Evolutionary conservation across 2,329 filamentous ascomycete species (phyloP), one percentile per base, ranked within the genome.

Genomic region (Westerdykella aurantiaca): DNA sequence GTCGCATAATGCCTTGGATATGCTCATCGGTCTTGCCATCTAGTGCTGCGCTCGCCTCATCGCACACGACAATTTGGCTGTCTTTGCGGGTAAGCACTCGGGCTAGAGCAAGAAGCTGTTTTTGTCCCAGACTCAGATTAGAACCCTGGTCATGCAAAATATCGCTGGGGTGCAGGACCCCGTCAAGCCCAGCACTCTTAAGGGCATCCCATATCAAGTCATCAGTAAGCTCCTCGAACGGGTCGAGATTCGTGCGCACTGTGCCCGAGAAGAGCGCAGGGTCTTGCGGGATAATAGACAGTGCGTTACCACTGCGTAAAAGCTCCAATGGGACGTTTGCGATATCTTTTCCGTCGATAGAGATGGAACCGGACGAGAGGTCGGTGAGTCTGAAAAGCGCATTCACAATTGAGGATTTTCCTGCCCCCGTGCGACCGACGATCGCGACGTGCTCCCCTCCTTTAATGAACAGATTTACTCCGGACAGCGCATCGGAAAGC

Each of bases 11-110:
- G 39, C 75, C 74, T 68, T 95, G 90, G 63, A 96, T 95, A 76
- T 90, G 91, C 68, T 86, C 83, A 62, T 96, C 90, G 4, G 89
- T 95, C 61, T 95, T 89, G 75, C 95, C 90, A 67, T 96, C 90
- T 4, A 96, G 88, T 0, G 81, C 85, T 1, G 83, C 88, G 0
- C 90, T 96, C 1, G 90, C 90, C 69, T 96, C 90, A 70, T 96
- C 90, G 67, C 88, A 95, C 41, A 96, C 83, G 56, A 95, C 95
- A 69, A 95, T 95, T 55, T 83, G 86, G 1, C 82, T 84, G 39
- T 83, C 81, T 6, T 21, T 21, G 31, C 89, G 81, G 3, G 95
- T 88, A 2, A 96, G 79, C 0, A 89, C 90, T 1, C 90, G 82
- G 0, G 89, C 89, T 1, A 96, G 76, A 1, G 90, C 90, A 86